Conservation (phyloP, 768 basidiomycete species). For the Boletus vinaceobasis region DNA sequence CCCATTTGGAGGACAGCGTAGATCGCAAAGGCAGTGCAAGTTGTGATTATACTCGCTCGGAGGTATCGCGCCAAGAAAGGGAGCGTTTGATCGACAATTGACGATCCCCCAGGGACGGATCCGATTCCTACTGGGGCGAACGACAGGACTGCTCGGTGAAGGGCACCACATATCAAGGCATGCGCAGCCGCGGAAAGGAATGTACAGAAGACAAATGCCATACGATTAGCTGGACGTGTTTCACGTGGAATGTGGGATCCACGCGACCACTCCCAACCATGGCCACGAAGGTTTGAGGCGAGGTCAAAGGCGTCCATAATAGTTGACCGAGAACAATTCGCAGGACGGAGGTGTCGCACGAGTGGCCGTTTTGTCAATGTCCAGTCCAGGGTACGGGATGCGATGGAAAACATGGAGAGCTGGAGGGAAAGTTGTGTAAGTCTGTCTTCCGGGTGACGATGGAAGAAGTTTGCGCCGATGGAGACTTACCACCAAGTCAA, state of each 20-base stretch:
- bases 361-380: conserved; percentile 9
- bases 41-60: conserved; percentile 43
- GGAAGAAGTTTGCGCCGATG: neutral
- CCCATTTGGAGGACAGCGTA: conserved; percentile 42
- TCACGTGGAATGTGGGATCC: conserved; percentile 30
- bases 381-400: conserved; percentile 18
- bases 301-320: conserved; percentile 48
- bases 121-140: conserved; percentile 38
- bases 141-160: conserved; percentile 46
- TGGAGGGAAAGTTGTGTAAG: neutral
- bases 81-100: conserved; percentile 35
- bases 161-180: conserved; percentile 40
- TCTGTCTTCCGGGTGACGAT: neutral
- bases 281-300: conserved; percentile 48
- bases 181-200: conserved; percentile 33
- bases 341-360: conserved; percentile 10
- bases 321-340: neutral
- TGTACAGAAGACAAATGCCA: conserved; percentile 37
- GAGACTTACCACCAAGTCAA: conserved; percentile 11
- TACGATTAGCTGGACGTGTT: conserved; percentile 38
- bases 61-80: conserved; percentile 23
- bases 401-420: conserved; percentile 13
- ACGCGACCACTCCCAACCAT: conserved; percentile 62
- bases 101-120: conserved; percentile 14
- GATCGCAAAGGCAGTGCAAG: conserved; percentile 41